Evolutionary conservation across 345 rosid genomes (phyloP).

Genomic region (Gossypium rotundifolium): DNA sequence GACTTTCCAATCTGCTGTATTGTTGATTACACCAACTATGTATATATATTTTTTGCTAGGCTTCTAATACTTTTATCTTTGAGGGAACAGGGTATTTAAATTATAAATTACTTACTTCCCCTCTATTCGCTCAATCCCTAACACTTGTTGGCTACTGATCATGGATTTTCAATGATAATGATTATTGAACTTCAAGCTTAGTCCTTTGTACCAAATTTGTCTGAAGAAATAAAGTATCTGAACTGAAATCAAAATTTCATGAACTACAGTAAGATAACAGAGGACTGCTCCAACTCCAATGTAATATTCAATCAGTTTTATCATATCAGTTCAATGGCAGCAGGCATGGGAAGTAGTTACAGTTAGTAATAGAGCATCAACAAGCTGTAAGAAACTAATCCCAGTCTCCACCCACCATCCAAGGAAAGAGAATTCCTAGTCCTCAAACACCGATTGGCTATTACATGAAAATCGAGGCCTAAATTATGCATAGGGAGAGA

Average conservation of each 20-base stretch:
- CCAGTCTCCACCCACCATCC: background rate
- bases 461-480: background rate
- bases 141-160: background rate
- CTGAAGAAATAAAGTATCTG: background rate
- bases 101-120: background rate
- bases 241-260: background rate
- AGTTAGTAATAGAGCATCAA: background rate
- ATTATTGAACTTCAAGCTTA: background rate
- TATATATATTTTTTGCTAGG: conserved; percentile 21
- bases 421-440: background rate
- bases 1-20: background rate
- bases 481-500: background rate
- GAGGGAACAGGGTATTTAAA: background rate
- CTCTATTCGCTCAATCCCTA: background rate
- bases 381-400: background rate
- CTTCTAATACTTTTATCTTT: background rate
- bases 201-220: background rate
- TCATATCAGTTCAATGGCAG: background rate
- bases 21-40: conserved; percentile 15
- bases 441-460: background rate
- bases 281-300: background rate
- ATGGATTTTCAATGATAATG: too few relatives aligned
- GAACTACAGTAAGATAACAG: background rate
- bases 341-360: conserved; percentile 13
- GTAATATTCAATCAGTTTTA: background rate